These are phyloP conservation scores for Daldinia concentrica DNA, from an alignment of 495 filamentous ascomycete genomes.

Conservation along the genomic window DNA sequence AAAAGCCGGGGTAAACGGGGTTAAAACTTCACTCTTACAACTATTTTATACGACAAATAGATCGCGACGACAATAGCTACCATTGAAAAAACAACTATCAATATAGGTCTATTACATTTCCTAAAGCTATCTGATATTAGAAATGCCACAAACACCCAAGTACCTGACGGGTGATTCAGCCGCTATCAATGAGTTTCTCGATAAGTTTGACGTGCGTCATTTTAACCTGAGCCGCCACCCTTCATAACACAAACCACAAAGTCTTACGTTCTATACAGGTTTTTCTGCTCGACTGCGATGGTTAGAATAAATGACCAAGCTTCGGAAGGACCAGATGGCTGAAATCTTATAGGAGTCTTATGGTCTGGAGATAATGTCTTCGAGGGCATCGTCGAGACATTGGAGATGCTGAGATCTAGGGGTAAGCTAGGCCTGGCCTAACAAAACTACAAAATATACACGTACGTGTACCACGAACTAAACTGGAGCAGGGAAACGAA, in stretches of 20 bases:
- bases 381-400: slow-evolving; percentile 80
- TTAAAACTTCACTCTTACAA: slow-evolving; percentile 18
- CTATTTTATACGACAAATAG: neutral
- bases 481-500: slow-evolving; percentile 74
- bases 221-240: slow-evolving; percentile 5
- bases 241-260: slow-evolving; percentile 1
- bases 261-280: slow-evolving; percentile 61
- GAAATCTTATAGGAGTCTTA: slow-evolving; percentile 74
- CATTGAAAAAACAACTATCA: neutral
- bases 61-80: slow-evolving; percentile 1
- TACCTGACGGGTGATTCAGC: slow-evolving; percentile 83
- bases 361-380: slow-evolving; percentile 95
- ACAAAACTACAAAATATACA: neutral
- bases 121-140: neutral
- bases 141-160: slow-evolving; percentile 58
- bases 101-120: neutral
- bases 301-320: slow-evolving; percentile 58
- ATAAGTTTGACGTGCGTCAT: slow-evolving; percentile 85
- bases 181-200: slow-evolving; percentile 82
- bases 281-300: slow-evolving; percentile 97
- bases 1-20: slow-evolving; percentile 3
- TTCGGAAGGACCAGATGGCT: neutral
- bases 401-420: slow-evolving; percentile 80
- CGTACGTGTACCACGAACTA: neutral
- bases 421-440: slow-evolving; percentile 60